Evolutionary conservation across 208 protist genomes (phyloP), one percentile per base, ranked within the genome.

Genomic region (Trypanosomatidae sp.): DNA sequence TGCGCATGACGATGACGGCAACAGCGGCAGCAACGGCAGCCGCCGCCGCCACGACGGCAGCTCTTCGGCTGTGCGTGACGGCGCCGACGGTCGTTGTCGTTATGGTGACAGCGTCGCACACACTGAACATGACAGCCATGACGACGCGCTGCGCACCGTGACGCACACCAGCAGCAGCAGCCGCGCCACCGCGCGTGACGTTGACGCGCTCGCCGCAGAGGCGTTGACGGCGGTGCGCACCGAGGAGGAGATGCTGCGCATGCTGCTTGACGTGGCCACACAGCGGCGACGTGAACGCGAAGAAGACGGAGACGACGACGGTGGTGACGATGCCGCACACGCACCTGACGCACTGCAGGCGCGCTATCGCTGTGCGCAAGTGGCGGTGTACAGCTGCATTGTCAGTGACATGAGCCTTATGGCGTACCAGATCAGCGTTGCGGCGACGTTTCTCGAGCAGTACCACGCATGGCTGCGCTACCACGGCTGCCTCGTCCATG

Each of bases 381-480:
- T 79, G 18, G 63, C 70, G 8, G 76, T 91, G 5, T 91, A 88
- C 64, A 71, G 80, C 19, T 85, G 74, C 46, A 43, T 91, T 32
- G 38, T 80, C 7, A 85, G 74, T 42, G 77, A 91, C 46, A 82
- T 82, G 57, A 71, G 50, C 20, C 63, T 87, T 18, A 76, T 91
- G 64, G 35, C 46, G 1, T 37, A 61, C 28, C 77, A 88, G 39
- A 62, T 78, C 53, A 43, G 39, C 19, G 42, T 70, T 16, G 53
- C 48, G 4, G 43, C 38, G 2, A 61, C 76, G 35, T 87, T 91
- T 48, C 33, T 87, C 5, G 43, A 49, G 37, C 56, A 71, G 48
- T 91, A 85, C 57, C 67, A 85, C 49, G 48, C 60, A 24, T 91
- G 82, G 77, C 61, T 91, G 28, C 50, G 51, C 25, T 60, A 71